phyloP scores from a whole-genome alignment of 257 asterid genomes.

The Salvia hispanica region DNA sequence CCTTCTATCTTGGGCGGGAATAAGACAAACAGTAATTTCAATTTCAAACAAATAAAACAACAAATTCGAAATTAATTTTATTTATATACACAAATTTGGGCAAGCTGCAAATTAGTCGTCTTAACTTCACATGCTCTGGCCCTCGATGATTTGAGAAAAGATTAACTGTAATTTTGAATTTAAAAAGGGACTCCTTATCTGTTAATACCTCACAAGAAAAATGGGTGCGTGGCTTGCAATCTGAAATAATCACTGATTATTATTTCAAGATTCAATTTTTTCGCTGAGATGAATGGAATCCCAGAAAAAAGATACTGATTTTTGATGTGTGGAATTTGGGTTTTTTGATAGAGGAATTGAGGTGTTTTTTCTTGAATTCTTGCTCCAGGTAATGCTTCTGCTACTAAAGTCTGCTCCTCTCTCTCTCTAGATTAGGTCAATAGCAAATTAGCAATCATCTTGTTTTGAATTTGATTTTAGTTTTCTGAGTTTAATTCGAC shows the following conservation, averaged over 20 bases:
- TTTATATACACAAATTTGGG: conserved; percentile 13
- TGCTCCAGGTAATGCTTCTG: conserved; percentile 33
- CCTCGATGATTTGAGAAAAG: conserved; percentile 21
- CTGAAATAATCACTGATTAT: conserved; percentile 19
- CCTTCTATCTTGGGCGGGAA: conserved; percentile 50
- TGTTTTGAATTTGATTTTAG: background rate
- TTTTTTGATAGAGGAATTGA: background rate
- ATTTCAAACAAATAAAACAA: background rate
- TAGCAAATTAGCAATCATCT: background rate
- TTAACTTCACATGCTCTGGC: conserved; percentile 46
- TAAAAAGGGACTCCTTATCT: conserved; percentile 11
- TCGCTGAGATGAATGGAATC: conserved; percentile 28
- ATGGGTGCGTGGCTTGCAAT: conserved; percentile 14
- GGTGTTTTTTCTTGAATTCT: conserved; percentile 28
- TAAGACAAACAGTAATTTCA: conserved; percentile 36
- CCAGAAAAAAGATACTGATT: conserved; percentile 21
- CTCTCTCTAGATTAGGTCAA: background rate
- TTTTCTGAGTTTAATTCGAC: conserved; percentile 3
- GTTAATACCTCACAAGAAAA: conserved; percentile 13
- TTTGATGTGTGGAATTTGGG: background rate
- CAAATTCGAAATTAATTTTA: background rate
- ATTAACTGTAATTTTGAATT: background rate
- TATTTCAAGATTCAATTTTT: conserved; percentile 32
- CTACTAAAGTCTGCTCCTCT: conserved; percentile 3
- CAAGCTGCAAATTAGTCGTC: conserved; percentile 2